Percentiles rank a stretch among this genome's conserved stretches.
phyloP scores from a whole-genome alignment of 2,329 filamentous ascomycete species.

The Paraconiothyrium sp. region DNA sequence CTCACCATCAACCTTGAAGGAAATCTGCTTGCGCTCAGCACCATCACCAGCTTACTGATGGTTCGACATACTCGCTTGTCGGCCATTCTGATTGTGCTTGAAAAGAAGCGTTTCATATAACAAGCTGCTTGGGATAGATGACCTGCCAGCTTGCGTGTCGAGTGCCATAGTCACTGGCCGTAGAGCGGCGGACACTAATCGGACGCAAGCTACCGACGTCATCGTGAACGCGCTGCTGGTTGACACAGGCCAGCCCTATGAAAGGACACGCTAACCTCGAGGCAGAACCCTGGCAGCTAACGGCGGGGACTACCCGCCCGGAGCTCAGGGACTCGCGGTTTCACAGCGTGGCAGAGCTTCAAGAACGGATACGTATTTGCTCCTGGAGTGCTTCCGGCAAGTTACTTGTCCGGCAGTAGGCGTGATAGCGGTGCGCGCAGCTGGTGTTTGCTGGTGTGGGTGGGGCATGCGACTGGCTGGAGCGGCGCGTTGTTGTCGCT shows the following conservation, averaged over 20 bases:
- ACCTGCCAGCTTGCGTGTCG: conserved; percentile 10
- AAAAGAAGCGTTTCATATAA: conserved; percentile 38
- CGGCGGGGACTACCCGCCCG: conserved; percentile 12
- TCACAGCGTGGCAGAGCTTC: neutral
- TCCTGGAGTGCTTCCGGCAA: neutral
- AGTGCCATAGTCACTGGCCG: neutral
- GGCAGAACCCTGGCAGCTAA: conserved; percentile 3
- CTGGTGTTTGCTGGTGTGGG: conserved; percentile 4
- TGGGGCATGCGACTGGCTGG: conserved; percentile 2
- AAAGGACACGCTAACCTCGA: conserved; percentile 8
- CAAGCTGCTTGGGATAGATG: conserved; percentile 12
- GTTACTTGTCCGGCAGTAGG: neutral
- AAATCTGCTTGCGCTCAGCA: conserved; percentile 50
- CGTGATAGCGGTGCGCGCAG: neutral
- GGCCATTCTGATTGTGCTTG: conserved; percentile 43
- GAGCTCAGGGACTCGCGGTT: neutral
- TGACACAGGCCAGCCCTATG: conserved; percentile 12
- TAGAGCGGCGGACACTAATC: neutral
- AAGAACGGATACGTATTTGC: neutral
- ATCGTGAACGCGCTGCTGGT: conserved; percentile 17
- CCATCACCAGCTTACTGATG: conserved; percentile 17
- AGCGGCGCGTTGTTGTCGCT: conserved; percentile 25
- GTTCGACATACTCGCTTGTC: conserved; percentile 43
- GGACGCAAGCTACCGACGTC: conserved; percentile 22
- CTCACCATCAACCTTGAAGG: conserved; percentile 57